Evolutionary conservation across 805 yeast species (phyloP).

Genomic region (Lipomyces spencermartinsiae): DNA sequence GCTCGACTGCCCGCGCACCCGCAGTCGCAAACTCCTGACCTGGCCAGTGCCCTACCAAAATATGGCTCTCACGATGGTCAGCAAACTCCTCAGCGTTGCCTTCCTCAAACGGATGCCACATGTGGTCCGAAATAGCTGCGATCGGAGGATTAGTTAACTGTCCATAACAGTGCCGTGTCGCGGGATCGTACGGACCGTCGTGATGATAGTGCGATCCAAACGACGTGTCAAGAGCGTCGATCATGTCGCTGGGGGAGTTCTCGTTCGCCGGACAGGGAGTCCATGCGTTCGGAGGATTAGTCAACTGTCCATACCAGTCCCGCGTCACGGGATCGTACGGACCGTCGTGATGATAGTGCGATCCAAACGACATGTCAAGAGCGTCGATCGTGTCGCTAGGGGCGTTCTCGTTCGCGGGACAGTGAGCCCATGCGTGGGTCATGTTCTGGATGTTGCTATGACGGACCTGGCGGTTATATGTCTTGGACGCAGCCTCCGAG

Average conservation of each 20-base stretch:
- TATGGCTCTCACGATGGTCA: constrained; percentile 11
- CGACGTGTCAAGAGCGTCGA: constrained; percentile 17
- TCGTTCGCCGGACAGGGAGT: no score
- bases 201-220: constrained; percentile 18
- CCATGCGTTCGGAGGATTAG: constrained; percentile 10
- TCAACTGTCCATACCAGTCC: constrained; percentile 7
- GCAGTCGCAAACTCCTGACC: constrained; percentile 18
- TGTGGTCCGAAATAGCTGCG: neutral
- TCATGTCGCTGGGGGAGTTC: constrained; percentile 9
- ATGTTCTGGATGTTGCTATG: neutral
- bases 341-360: constrained; percentile 19
- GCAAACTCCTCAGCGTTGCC: constrained; percentile 3
- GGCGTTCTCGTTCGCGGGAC: neutral
- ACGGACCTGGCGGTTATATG: neutral
- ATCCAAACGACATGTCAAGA: constrained; percentile 18
- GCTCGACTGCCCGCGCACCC: constrained; percentile 1
- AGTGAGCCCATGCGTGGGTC: neutral
- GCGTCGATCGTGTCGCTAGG: constrained; percentile 16
- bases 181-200: constrained; percentile 21
- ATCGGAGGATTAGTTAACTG: constrained; percentile 11
- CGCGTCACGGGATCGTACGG: constrained; percentile 14
- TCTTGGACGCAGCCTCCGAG: neutral
- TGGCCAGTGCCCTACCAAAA: constrained; percentile 14
- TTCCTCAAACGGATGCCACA: constrained; percentile 5
- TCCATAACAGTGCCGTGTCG: constrained; percentile 11